These are phyloP conservation scores for Coemansia pectinata DNA, from an alignment of 192 early-diverging fungal species.

Conservation along the genomic window DNA sequence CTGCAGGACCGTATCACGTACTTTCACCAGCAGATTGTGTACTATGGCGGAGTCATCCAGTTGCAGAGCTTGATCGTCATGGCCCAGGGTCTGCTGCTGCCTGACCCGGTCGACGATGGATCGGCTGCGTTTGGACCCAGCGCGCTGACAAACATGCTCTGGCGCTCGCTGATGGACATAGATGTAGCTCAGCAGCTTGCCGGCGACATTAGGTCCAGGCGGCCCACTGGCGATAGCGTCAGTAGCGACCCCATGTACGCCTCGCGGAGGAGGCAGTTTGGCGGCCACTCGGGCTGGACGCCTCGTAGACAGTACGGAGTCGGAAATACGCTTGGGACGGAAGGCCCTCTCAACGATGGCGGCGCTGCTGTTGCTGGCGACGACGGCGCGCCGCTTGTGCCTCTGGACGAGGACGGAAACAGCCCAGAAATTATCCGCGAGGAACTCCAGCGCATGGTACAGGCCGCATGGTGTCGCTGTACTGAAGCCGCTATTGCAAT, in stretches of 20 bases:
- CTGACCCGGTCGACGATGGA: slow-evolving; percentile 31
- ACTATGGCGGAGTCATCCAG: slow-evolving; percentile 51
- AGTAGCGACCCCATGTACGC: slow-evolving; percentile 11
- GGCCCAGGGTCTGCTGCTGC: slow-evolving; percentile 43
- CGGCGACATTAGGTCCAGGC: background rate
- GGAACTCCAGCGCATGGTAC: slow-evolving; percentile 51
- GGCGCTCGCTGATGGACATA: slow-evolving; percentile 37
- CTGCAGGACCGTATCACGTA: slow-evolving; percentile 50
- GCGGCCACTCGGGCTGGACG: slow-evolving; percentile 19
- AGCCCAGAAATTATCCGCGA: slow-evolving; percentile 49
- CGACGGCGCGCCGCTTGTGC: slow-evolving; percentile 10
- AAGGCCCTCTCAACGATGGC: slow-evolving; percentile 5
- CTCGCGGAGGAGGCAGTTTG: slow-evolving; percentile 38
- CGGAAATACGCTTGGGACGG: slow-evolving; percentile 2
- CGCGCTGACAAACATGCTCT: slow-evolving; percentile 35
- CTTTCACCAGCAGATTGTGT: slow-evolving; percentile 50
- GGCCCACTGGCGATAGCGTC: slow-evolving; percentile 3
- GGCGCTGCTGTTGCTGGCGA: slow-evolving; percentile 9
- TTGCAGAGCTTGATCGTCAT: slow-evolving; percentile 44
- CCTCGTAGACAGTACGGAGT: slow-evolving; percentile 21
- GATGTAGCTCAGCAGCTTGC: slow-evolving; percentile 11
- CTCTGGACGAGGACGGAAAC: slow-evolving; percentile 47
- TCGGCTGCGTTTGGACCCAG: slow-evolving; percentile 21
- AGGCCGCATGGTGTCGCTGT: slow-evolving; percentile 50
- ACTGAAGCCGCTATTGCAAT: slow-evolving; percentile 49